Conservation (phyloP, 2,329 filamentous ascomycete genomes). For the Aotearoamyces nothofagi region DNA sequence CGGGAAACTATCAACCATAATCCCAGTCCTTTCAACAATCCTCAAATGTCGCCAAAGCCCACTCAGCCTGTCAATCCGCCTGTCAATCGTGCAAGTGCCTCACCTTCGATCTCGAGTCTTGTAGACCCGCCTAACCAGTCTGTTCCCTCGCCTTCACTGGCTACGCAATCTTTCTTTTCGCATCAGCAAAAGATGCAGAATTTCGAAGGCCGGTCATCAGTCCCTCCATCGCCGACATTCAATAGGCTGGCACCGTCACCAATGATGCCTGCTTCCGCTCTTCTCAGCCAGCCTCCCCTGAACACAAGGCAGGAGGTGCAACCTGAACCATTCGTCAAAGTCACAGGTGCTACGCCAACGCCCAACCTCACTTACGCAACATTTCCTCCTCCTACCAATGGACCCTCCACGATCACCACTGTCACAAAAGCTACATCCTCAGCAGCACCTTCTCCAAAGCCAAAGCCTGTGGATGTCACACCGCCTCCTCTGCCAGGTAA, state of each 20-base stretch:
- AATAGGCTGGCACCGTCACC: slow-evolving; percentile 10
- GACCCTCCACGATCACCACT: too few species aligned
- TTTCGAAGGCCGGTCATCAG: slow-evolving; percentile 11
- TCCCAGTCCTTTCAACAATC: slow-evolving; percentile 25
- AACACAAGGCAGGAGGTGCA: slow-evolving; percentile 2
- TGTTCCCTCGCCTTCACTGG: slow-evolving; percentile 16
- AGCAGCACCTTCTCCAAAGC: slow-evolving; percentile 37
- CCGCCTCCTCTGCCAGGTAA: slow-evolving; percentile 45
- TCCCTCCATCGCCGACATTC: slow-evolving; percentile 16
- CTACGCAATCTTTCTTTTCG: slow-evolving; percentile 20
- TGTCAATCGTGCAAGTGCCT: slow-evolving; percentile 64
- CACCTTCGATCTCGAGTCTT: slow-evolving; percentile 81
- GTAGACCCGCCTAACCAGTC: slow-evolving; percentile 50
- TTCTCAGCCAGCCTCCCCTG: slow-evolving; percentile 1
- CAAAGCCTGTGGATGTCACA: slow-evolving; percentile 34
- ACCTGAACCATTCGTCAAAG: slow-evolving; percentile 5
- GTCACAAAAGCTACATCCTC: slow-evolving; percentile 32
- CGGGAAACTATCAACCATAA: slow-evolving; percentile 39
- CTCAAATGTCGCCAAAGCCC: slow-evolving; percentile 30
- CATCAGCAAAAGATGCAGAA: slow-evolving; percentile 13
- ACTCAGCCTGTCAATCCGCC: slow-evolving; percentile 21
- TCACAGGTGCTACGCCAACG: too few species aligned
- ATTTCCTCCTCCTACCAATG: too few species aligned
- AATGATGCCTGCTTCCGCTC: neutral
- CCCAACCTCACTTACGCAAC: too few species aligned